These are phyloP conservation scores for Cyphellophora europaea DNA, from an alignment of 2,329 filamentous ascomycete genomes.

Conservation along the genomic window DNA sequence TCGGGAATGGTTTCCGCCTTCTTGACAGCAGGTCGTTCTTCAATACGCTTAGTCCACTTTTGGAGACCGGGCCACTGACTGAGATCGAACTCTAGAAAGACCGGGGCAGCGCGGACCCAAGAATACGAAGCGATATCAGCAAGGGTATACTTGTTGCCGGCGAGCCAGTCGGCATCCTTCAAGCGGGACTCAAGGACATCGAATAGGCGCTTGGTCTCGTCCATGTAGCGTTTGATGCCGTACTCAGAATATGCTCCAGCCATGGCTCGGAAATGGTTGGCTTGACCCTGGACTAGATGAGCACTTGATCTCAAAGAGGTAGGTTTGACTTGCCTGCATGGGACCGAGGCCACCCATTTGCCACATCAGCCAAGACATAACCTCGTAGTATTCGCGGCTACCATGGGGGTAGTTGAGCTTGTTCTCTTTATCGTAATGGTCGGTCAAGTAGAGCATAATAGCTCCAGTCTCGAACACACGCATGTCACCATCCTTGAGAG, in stretches of 20 bases:
- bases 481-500: constrained; percentile 30
- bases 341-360: constrained; percentile 32
- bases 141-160: constrained; percentile 37
- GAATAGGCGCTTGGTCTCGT: constrained; percentile 40
- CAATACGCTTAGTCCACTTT: constrained; percentile 23
- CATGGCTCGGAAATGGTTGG: constrained; percentile 38
- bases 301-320: background rate
- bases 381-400: constrained; percentile 33
- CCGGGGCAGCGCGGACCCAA: constrained; percentile 27
- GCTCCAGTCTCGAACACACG: constrained; percentile 37
- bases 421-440: constrained; percentile 33
- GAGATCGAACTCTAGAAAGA: constrained; percentile 22
- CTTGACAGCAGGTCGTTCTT: constrained; percentile 22
- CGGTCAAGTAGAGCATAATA: constrained; percentile 36
- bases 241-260: constrained; percentile 34
- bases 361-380: constrained; percentile 37
- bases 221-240: constrained; percentile 37
- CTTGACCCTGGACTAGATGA: constrained; percentile 26
- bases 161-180: constrained; percentile 31
- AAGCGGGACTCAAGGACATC: constrained; percentile 36
- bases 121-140: constrained; percentile 37
- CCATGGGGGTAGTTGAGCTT: constrained; percentile 35
- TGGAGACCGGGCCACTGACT: constrained; percentile 23
- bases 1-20: constrained; percentile 8
- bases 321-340: constrained; percentile 24